Conservation (phyloP, 176 grass and related monocot species). For the Avena insularis region DNA sequence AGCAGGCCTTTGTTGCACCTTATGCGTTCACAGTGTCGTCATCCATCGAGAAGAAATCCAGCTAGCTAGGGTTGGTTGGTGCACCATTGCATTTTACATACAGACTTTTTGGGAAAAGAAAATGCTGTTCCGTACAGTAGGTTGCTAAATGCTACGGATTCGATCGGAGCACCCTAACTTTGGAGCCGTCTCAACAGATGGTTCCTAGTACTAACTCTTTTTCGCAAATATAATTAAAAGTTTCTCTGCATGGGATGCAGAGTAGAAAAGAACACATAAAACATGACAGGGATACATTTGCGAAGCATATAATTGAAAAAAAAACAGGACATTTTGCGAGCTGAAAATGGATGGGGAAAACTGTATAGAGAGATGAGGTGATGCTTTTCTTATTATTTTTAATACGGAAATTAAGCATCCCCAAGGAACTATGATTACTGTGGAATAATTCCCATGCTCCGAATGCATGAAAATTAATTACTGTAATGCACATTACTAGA, state of each 20-base stretch:
- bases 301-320: background rate
- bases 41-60: conserved; percentile 38
- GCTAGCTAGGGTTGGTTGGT: conserved; percentile 21
- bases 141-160: background rate
- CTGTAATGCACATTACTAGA: background rate
- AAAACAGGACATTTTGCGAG: too few species aligned
- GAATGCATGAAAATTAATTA: background rate
- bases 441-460: background rate
- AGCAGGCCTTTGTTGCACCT: background rate
- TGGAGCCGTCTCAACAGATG: background rate
- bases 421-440: background rate
- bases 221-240: background rate
- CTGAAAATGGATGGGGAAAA: background rate
- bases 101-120: background rate
- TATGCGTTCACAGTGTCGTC: conserved; percentile 55
- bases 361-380: background rate
- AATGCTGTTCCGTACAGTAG: conserved; percentile 28
- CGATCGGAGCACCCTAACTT: conserved; percentile 21
- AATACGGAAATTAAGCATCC: background rate
- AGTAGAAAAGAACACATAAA: background rate
- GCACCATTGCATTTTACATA: conserved; percentile 20
- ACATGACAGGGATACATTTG: background rate
- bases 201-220: background rate
- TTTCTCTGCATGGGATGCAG: background rate
- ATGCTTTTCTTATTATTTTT: background rate